Evolutionary conservation across 2,329 filamentous ascomycete genomes (phyloP), one percentile per base, ranked within the genome.

Genomic region (Tolypocladium endophyticum): DNA sequence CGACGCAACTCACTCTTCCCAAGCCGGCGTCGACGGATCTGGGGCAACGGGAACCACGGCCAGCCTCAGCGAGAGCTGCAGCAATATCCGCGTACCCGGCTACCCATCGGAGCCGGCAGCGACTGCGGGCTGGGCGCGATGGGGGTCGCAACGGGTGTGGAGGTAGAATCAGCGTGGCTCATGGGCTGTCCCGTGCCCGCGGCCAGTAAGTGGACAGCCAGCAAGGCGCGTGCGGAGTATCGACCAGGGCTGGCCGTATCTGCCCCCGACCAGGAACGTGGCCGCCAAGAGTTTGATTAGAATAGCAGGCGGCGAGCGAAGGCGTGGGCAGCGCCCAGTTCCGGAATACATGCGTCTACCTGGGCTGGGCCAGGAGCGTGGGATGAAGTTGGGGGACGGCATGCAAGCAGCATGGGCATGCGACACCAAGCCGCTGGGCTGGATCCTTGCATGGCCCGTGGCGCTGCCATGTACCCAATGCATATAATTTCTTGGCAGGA

Each of bases 401-500:
- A 54, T 50, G 47, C 30, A 23, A 36, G 33, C 43, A 16, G 43
- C 55, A 35, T 57, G 28, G 56, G 33, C 7, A 38, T 23, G 39
- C 57, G 36, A 33, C 55, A 57, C 58, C 58, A 59, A 35, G 58
- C 58, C 58, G 53, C 39, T 55, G 58, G 58, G 58, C 53, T 59
- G 58, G 58, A 56, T 56, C 52, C 58, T 41, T 50, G 58, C 58
- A 59, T 55, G 57, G 36, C 11, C 33, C 43, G 16, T 8, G 25
- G 30, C 53, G 25, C 47, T 20, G 28, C 7, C 45, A 16, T 50
- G 25, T 28, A 28, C 16, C 25, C 18, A 33, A 5, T 53, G 28
- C 47, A 33, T 52, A 12, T 18, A 11, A 18, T n/a, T n/a, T 43
- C 7, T 33, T 33, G 50, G 47, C 11, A 14, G 50, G 11, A n/a